Base-by-base conservation (phyloP, 352 stramenopile species). In the Phytophthora brassicae region DNA sequence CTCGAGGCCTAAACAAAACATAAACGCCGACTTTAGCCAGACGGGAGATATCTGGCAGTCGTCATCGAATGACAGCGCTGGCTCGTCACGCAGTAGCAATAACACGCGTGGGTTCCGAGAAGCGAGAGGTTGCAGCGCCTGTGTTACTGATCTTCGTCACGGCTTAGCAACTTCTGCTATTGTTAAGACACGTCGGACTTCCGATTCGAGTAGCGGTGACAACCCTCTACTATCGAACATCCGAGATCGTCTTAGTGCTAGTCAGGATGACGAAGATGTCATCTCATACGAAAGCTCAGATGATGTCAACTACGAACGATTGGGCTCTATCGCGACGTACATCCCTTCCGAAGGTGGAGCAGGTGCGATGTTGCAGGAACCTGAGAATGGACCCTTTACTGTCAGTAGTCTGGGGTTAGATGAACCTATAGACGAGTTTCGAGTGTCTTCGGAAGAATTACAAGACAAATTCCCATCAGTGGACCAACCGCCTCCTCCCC, bases 381-480 rank as follows among this genome's bases (percentile, higher is more conserved):
- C 38, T 23, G n/a, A 44, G 20, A 50, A 58, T 26, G 57, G 49
- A 9, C 53, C 44, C 29, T 72, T 61, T 17, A 61, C 51, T n/a
- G 17, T 49, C 14, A 72, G 67, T 28, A 56, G 4, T 3, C 11
- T 65, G 9, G 65, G 65, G 5, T 41, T 63, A 12, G 35, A 71
- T 31, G 64, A 77, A 65, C 52, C 60, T 9, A 46, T 60, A 28
- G 63, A 79, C 16, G 56, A 74, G 19, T 76, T 70, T 46, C 52
- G 60, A 8, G 57, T 70, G 26, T 56, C 56, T 17, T 54, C 56
- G 12, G 68, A 77, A 16, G 68, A 77, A 24, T 42, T 77, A 17
- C 64, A 77, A 51, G 68, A 77, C 24, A 70, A 61, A 35, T 74
- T 77, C 24, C 68, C 68, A 7, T 56, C 55, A 24, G 68, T 71